These are phyloP conservation scores for Phlebiopsis flavidoalba DNA, from an alignment of 768 basidiomycete species.

Conservation along the genomic window DNA sequence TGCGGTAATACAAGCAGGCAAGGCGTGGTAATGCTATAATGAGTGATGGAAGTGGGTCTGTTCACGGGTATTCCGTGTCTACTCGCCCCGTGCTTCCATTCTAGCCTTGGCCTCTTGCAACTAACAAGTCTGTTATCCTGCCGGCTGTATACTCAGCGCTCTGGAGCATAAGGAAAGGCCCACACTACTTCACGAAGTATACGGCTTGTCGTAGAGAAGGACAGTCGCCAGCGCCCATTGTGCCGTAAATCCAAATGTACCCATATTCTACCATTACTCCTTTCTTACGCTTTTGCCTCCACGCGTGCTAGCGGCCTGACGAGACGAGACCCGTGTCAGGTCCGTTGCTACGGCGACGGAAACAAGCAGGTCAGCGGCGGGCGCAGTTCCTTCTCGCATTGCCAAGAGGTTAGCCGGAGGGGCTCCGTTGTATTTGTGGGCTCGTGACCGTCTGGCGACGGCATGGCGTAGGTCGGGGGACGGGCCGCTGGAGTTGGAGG, in stretches of 20 bases:
- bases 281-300: slow-evolving; percentile 82
- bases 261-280: slow-evolving; percentile 87
- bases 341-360: background rate
- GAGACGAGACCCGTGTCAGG: background rate
- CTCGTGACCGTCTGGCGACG: slow-evolving; percentile 74
- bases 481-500: slow-evolving; percentile 8
- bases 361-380: background rate
- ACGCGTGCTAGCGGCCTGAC: slow-evolving; percentile 70
- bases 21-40: background rate
- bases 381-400: slow-evolving; percentile 83
- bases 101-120: slow-evolving; percentile 82
- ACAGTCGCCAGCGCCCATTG: slow-evolving; percentile 72
- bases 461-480: slow-evolving; percentile 41
- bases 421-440: slow-evolving; percentile 88
- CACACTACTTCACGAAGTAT: slow-evolving; percentile 73
- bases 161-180: background rate
- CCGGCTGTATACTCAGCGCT: background rate
- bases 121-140: slow-evolving; percentile 92
- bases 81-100: slow-evolving; percentile 92
- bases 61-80: slow-evolving; percentile 60
- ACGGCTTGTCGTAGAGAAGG: slow-evolving; percentile 87
- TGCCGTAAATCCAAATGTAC: slow-evolving; percentile 89
- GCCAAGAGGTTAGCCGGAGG: slow-evolving; percentile 80
- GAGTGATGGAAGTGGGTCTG: background rate
- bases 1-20: background rate